Conservation (phyloP, 139 green algal genomes). For the Coccomyxa sp. region DNA sequence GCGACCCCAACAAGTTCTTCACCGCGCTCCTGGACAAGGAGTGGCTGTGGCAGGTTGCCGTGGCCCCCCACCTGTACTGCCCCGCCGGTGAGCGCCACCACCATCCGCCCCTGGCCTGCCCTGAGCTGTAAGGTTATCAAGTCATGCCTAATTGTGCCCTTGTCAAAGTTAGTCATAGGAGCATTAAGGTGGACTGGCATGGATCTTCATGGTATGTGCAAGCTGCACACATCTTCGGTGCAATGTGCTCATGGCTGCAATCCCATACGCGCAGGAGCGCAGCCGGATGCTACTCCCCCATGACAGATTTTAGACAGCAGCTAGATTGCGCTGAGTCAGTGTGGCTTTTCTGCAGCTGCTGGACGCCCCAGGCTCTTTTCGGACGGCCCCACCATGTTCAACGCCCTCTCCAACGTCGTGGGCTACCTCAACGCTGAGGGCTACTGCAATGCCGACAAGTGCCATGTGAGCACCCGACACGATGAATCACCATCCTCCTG, state of each 20-base stretch:
- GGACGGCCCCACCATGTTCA: not conserved
- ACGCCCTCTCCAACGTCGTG: not conserved
- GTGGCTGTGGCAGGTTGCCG: not conserved
- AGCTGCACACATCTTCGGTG: too few relatives aligned
- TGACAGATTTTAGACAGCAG: too few relatives aligned
- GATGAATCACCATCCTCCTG: not conserved
- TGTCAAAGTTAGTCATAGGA: too few relatives aligned
- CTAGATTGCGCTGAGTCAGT: too few relatives aligned
- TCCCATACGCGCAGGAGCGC: too few relatives aligned
- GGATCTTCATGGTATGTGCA: too few relatives aligned
- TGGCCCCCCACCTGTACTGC: not conserved
- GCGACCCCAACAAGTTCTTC: constrained; percentile 14
- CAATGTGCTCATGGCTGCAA: too few relatives aligned
- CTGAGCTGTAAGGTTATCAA: not conserved
- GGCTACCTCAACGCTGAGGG: not conserved
- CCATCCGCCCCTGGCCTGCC: not conserved
- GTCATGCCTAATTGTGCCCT: too few relatives aligned
- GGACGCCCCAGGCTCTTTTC: not conserved
- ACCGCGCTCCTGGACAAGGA: not conserved
- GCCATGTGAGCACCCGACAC: not conserved
- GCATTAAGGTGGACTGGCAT: too few relatives aligned
- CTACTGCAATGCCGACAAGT: not conserved
- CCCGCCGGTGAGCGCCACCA: not conserved
- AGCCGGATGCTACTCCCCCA: too few relatives aligned
- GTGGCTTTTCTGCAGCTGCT: not conserved